Conservation (phyloP, 78 protist genomes). For the Polysphondylium violaceum region DNA sequence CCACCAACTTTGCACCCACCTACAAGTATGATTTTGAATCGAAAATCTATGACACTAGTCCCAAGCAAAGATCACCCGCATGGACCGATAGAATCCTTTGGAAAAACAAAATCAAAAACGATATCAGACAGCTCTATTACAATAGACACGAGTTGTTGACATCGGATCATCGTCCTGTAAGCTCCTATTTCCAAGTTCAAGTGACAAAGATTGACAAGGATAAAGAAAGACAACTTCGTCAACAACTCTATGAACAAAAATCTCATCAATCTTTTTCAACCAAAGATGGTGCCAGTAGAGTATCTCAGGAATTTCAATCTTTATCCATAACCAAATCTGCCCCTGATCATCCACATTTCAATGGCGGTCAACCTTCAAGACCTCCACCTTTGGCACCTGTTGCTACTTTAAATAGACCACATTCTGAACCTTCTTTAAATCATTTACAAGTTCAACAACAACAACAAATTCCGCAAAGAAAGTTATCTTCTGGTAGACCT, state of each 20-base stretch:
- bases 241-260: slow-evolving; percentile 48
- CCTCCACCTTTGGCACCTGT: background rate
- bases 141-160: slow-evolving; percentile 31
- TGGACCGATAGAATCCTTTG: slow-evolving; percentile 86
- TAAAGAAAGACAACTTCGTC: slow-evolving; percentile 61
- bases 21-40: slow-evolving; percentile 92
- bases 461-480: slow-evolving; percentile 20
- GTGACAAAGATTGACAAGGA: slow-evolving; percentile 74
- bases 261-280: slow-evolving; percentile 15
- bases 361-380: background rate
- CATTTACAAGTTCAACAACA: slow-evolving; percentile 26
- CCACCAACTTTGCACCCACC: slow-evolving; percentile 91
- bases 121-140: slow-evolving; percentile 34
- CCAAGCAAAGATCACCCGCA: slow-evolving; percentile 88
- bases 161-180: slow-evolving; percentile 94
- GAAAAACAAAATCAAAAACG: slow-evolving; percentile 40
- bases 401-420: background rate
- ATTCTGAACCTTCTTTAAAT: background rate
- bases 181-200: slow-evolving; percentile 50
- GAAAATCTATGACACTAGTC: slow-evolving; percentile 84
- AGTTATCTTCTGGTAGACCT: slow-evolving; percentile 29
- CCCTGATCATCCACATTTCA: background rate
- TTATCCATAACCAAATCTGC: background rate
- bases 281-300: slow-evolving; percentile 26
- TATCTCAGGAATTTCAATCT: slow-evolving; percentile 1